Percentiles rank a stretch among this genome's conserved stretches.
These are phyloP conservation scores for Tilletia caries DNA, from an alignment of 1,284 basidiomycete genomes.

Conservation along the genomic window DNA sequence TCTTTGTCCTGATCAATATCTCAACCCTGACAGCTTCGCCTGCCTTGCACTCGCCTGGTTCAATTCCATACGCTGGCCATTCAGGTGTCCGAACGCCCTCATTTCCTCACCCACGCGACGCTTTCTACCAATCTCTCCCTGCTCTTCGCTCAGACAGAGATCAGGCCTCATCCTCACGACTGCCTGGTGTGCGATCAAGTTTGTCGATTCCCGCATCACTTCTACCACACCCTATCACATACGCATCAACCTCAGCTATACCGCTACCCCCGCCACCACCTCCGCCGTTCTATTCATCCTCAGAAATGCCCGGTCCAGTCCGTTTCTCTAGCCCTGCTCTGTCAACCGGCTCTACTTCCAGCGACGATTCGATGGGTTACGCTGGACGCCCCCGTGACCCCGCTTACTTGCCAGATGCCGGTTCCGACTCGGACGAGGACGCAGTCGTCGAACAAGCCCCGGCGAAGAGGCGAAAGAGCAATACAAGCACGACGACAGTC, in stretches of 20 bases:
- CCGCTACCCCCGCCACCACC: neutral
- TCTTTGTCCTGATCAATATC: no score
- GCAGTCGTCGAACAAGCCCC: neutral
- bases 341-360: neutral
- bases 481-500: no score
- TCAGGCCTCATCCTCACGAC: neutral
- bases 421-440: neutral
- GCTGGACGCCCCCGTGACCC: neutral
- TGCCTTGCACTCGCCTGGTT: no score
- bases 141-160: neutral
- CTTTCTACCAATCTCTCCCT: neutral
- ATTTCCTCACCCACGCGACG: no score
- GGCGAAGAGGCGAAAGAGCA: neutral
- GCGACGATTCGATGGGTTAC: conserved; percentile 2
- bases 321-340: neutral
- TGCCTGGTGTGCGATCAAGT: no score
- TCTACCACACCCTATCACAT: no score
- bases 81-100: no score
- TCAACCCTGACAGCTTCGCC: no score
- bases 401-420: neutral
- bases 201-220: no score
- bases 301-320: neutral
- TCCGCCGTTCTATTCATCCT: neutral
- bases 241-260: no score
- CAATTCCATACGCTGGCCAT: no score